These are phyloP conservation scores for Calamus simplicifolius DNA, from an alignment of 176 grass and related monocot species.

Conservation along the genomic window DNA sequence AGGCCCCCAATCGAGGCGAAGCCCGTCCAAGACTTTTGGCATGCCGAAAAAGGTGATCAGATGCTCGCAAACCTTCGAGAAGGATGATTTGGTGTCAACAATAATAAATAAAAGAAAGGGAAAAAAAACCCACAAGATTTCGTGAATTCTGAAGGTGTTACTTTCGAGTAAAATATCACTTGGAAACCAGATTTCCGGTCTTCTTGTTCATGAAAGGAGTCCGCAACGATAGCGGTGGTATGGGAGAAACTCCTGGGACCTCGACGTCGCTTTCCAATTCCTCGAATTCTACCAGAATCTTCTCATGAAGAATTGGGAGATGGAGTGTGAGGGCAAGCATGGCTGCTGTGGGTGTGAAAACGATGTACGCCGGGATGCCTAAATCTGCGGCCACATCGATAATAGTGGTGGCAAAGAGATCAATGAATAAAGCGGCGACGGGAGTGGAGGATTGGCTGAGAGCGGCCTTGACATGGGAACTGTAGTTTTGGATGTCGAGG, in stretches of 20 bases:
- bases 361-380: constrained; percentile 51
- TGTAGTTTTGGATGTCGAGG: constrained; percentile 25
- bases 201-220: constrained; percentile 35
- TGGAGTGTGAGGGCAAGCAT: constrained; percentile 45
- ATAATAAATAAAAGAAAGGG: too few species aligned
- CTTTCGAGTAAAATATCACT: too few species aligned
- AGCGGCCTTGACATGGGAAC: constrained; percentile 32
- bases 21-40: too few species aligned
- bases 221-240: constrained; percentile 36
- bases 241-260: constrained; percentile 34
- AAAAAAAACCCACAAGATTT: too few species aligned
- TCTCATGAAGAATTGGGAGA: constrained; percentile 32
- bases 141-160: too few species aligned
- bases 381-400: constrained; percentile 48
- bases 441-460: constrained; percentile 22
- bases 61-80: too few species aligned
- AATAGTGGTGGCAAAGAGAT: constrained; percentile 46
- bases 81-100: too few species aligned
- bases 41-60: too few species aligned
- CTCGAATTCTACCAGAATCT: constrained; percentile 23
- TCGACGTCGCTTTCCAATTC: constrained; percentile 23
- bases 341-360: constrained; percentile 38
- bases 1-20: too few species aligned
- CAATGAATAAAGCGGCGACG: constrained; percentile 49
- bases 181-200: background rate